Evolutionary conservation across 2,329 filamentous ascomycete genomes (phyloP), one percentile per base, ranked within the genome.

Genomic region (Thielaviopsis musarum): DNA sequence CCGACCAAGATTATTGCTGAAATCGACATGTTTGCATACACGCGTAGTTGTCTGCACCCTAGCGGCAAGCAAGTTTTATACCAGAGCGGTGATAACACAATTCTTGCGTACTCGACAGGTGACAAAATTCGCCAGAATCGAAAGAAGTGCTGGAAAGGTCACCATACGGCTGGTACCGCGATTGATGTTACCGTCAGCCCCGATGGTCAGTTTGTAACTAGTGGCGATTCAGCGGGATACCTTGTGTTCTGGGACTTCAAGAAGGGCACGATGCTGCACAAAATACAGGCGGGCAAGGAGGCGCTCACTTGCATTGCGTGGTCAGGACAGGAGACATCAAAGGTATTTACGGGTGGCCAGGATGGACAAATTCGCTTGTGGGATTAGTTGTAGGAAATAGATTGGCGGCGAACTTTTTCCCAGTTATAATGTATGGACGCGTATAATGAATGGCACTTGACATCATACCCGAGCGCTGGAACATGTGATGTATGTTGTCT

Each of bases 201-300:
- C 0, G 93, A 97, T 69, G 93, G 93, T 0, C 89, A 95, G 68
- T 95, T 96, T 70, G 76, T 98, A 59, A 85, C 83, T 21, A 87
- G 82, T 19, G 93, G 93, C 63, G 93, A 98, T 70, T 88, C 83
- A 57, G 89, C 82, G 17, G 93, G 94, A 41, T 96, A 82, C 67
- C 83, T 95, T 54, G 95, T 88, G 72, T 96, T 97, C 74, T 98
- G 91, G 89, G 93, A 97, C 72, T 98, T 91, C 88, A 98, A 98
- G 80, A 96, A 90, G 48, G 95, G 91, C 71, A 97, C 96, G 74
- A 91, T 98, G 90, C 95, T 89, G 73, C 89, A 95, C 73, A 97
- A 97, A 78, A 82, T 98, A 64, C 82, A 87, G 72, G 91, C 89
- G 24, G 83, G 88, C 61, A 90, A 89, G 59, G 81, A 85, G 58